Conservation (phyloP, 768 basidiomycete species). For the Tricholoma furcatifolium region DNA sequence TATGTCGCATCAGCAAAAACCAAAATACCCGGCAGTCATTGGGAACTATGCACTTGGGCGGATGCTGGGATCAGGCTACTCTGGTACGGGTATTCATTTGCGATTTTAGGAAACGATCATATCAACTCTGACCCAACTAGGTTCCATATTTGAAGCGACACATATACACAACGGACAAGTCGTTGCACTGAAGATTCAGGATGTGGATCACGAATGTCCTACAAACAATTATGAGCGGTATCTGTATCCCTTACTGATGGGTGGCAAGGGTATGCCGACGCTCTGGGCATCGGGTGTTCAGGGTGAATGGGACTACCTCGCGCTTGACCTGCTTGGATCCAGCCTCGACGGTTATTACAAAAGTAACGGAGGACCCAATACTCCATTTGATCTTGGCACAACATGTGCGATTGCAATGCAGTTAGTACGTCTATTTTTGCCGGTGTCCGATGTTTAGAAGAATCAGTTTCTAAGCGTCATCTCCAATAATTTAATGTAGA, state of each 20-base stretch:
- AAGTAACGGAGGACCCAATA: conserved; percentile 44
- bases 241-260: conserved; percentile 70
- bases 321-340: conserved; percentile 71
- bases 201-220: conserved; percentile 68
- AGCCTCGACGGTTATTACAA: conserved; percentile 66
- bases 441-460: neutral
- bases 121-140: conserved; percentile 30
- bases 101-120: neutral
- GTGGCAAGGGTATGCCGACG: conserved; percentile 70
- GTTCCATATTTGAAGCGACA: conserved; percentile 65
- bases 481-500: conserved; percentile 41
- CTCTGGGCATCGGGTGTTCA: conserved; percentile 63
- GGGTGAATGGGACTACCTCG: conserved; percentile 67
- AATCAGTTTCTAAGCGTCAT: conserved; percentile 1
- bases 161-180: conserved; percentile 54
- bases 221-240: conserved; percentile 71
- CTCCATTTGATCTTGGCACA: conserved; percentile 65
- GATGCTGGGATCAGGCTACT: conserved; percentile 70
- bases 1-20: conserved; percentile 7
- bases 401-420: conserved; percentile 77
- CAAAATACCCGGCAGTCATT: conserved; percentile 36
- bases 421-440: conserved; percentile 46
- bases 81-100: conserved; percentile 42
- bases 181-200: conserved; percentile 77
- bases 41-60: conserved; percentile 63